Base-by-base conservation (phyloP, 2,329 filamentous ascomycete species). In the Clonostachys sp. region DNA sequence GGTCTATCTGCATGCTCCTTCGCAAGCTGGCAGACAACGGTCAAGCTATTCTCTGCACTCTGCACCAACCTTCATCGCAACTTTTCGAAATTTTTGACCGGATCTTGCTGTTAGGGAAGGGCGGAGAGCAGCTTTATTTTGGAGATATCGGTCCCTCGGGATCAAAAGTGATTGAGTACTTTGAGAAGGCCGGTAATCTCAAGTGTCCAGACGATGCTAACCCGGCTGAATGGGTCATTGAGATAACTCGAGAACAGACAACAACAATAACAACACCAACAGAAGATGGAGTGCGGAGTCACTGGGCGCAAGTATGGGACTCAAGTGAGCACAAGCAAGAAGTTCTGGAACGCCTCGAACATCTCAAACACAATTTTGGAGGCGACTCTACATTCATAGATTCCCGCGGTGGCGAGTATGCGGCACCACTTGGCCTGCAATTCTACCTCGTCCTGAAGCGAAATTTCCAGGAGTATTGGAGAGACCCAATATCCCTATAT, bases 21-120 rank as follows among this genome's bases (percentile, higher is more conserved):
- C 86, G 94, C 66, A 96, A 94, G 68, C 77, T 96, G 34, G 90
- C 90, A 57, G 87, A 92, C 64, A 87, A 84, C 52, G 91, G 92
- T 12, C 89, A 95, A 63, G 91, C 92, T 45, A 89, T 96, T 66
- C 82, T 96, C n/a, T 96, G 91, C 71, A 96, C 92, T 0, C 96
- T 96, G 51, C 91, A 97, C 65, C 92, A 97, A 66, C 91, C 92
- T 13, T 95, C 89, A 13, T 91, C 91, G 34, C 90, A 95, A 78
- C 77, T 96, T 45, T 96, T 96, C 74, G 89, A 96, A 63, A 86
- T 89, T 49, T 96, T 94, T 61, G 88, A 94, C 59, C 81, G 87
- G 49, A 78, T 94, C 6, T 75, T 92, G 33, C 89, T 94, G 71
- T 72, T 92, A 14, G 83, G 84, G 33, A 84, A 80, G 59, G 88